A percentile compares a stretch with the other conserved stretches of the same genome.
phyloP scores from a whole-genome alignment of 345 rosid species.

The Citrus glauca region DNA sequence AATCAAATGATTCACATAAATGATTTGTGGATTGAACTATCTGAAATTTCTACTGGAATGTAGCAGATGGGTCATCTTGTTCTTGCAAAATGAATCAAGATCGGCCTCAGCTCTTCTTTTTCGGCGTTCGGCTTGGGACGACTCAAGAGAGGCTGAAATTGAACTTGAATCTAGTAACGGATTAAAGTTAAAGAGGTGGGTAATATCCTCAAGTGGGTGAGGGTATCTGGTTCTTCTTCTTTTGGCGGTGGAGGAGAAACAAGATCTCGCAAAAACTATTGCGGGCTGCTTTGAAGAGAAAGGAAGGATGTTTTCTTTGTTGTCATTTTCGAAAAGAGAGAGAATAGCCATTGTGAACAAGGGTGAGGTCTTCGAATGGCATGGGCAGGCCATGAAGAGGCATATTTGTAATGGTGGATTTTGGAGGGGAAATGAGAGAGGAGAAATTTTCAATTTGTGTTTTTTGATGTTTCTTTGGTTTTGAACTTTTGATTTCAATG shows the following conservation, averaged over 20 bases:
- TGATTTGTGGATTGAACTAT: conserved; percentile 7
- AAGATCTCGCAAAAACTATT: neutral
- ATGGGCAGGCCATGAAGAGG: neutral
- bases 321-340: conserved; percentile 10
- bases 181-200: conserved; percentile 17
- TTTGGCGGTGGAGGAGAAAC: neutral
- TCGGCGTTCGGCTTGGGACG: neutral
- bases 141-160: neutral
- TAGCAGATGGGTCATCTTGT: conserved; percentile 16
- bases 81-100: conserved; percentile 4
- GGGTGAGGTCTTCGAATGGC: neutral
- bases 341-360: conserved; percentile 19
- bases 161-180: neutral
- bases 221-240: conserved; percentile 22
- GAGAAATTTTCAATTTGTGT: conserved; percentile 5
- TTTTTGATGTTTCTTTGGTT: neutral
- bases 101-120: conserved; percentile 16
- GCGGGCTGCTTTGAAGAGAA: conserved; percentile 12
- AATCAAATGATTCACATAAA: neutral
- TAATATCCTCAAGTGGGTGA: conserved; percentile 37
- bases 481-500: neutral
- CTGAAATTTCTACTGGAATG: conserved; percentile 17
- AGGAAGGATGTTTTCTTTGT: conserved; percentile 35
- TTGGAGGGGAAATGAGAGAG: conserved; percentile 22
- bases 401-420: conserved; percentile 29